Conservation (phyloP, 2,329 filamentous ascomycete genomes). For the Emmonsia crescens region DNA sequence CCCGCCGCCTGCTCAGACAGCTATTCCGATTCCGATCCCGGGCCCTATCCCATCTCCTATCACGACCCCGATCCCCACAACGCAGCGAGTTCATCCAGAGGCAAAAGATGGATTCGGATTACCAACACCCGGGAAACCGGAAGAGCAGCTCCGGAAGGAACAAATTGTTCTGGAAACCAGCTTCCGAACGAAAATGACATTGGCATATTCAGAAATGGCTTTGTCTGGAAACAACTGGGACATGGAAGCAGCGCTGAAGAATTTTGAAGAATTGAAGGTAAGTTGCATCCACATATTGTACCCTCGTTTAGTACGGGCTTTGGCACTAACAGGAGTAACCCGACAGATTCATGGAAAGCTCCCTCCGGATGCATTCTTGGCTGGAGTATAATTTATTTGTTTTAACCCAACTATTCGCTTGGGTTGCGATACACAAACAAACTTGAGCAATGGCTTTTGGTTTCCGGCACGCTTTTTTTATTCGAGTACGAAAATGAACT, state of each 20-base stretch:
- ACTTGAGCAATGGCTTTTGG: not conserved
- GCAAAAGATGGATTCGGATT: slow-evolving; percentile 31
- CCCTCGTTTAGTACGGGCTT: not conserved
- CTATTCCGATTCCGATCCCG: slow-evolving; percentile 16
- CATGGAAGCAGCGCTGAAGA: slow-evolving; percentile 59
- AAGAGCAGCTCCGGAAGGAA: slow-evolving; percentile 50
- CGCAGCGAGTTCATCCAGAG: slow-evolving; percentile 15
- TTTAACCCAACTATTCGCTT: not conserved
- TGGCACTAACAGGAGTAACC: not conserved
- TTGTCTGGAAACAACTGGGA: slow-evolving; percentile 71
- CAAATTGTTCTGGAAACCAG: slow-evolving; percentile 62
- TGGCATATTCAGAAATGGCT: slow-evolving; percentile 70
- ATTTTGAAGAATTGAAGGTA: slow-evolving; percentile 68
- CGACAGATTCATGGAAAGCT: slow-evolving; percentile 13
- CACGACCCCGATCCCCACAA: slow-evolving; percentile 14
- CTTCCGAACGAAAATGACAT: slow-evolving; percentile 67
- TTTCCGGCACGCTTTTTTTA: not conserved
- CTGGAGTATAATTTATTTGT: slow-evolving; percentile 6
- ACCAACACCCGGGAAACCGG: slow-evolving; percentile 33
- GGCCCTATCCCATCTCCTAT: slow-evolving; percentile 15
- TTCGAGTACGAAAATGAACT: not conserved
- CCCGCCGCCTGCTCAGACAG: slow-evolving; percentile 16
- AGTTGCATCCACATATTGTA: slow-evolving; percentile 18
- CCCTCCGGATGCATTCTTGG: slow-evolving; percentile 13
- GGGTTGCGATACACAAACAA: not conserved